Evolutionary conservation across 768 basidiomycete genomes (phyloP).

Genomic region (Suillus luteus): DNA sequence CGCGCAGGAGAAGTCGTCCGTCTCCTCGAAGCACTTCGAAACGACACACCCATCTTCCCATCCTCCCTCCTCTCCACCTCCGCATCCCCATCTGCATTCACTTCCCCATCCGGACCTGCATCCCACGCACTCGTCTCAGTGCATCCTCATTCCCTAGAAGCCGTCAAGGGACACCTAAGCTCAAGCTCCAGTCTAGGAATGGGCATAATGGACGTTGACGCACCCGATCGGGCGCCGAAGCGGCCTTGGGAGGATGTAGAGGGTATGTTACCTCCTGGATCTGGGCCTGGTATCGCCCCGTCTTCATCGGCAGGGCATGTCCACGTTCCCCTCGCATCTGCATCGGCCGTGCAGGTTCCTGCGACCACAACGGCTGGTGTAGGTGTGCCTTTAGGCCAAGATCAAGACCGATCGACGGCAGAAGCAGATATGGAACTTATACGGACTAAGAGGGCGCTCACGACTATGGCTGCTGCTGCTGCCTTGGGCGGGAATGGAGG

Average conservation of each 20-base stretch:
- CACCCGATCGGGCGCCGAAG: slow-evolving; percentile 65
- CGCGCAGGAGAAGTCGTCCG: slow-evolving; percentile 67
- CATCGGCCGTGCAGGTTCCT: neutral
- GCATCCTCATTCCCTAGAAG: slow-evolving; percentile 11
- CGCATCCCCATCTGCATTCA: slow-evolving; percentile 3
- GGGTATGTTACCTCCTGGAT: slow-evolving; percentile 27
- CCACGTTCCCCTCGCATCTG: neutral
- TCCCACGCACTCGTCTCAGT: slow-evolving; percentile 16
- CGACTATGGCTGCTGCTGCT: slow-evolving; percentile 58
- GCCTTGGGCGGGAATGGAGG: slow-evolving; percentile 40
- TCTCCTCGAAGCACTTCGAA: slow-evolving; percentile 51
- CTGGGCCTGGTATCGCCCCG: neutral
- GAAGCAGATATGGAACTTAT: slow-evolving; percentile 88
- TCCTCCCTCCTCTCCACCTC: slow-evolving; percentile 23
- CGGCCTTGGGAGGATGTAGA: slow-evolving; percentile 75
- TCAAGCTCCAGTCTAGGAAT: slow-evolving; percentile 6
- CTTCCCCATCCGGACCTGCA: slow-evolving; percentile 9
- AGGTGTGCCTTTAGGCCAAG: neutral
- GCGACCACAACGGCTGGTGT: slow-evolving; percentile 1
- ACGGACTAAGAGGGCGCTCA: slow-evolving; percentile 74
- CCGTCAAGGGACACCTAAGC: neutral
- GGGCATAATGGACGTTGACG: slow-evolving; percentile 27
- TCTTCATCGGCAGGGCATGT: neutral
- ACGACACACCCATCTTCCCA: slow-evolving; percentile 13
- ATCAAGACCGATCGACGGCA: slow-evolving; percentile 59